A percentile compares a stretch with the other conserved stretches of the same genome.
These are phyloP conservation scores for Schizosaccharomyces cryophilus DNA, from an alignment of 805 yeast genomes.

Conservation along the genomic window DNA sequence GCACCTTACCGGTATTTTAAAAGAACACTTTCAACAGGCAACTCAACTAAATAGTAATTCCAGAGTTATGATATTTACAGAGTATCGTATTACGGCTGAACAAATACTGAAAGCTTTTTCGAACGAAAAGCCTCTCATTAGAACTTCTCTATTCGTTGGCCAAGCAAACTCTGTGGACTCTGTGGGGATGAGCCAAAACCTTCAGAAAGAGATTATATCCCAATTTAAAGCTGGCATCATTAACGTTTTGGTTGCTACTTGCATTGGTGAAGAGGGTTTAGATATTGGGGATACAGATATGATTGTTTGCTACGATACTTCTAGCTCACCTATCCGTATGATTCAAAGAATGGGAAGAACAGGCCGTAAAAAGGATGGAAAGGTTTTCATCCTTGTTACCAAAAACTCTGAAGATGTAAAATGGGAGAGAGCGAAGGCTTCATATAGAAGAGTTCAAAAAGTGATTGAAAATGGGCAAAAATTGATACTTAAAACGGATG, in stretches of 20 bases:
- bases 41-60: constrained; percentile 19
- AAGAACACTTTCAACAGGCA: neutral
- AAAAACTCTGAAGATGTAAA: constrained; percentile 45
- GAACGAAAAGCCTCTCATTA: constrained; percentile 18
- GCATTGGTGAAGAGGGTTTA: constrained; percentile 94
- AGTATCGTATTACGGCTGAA: constrained; percentile 67
- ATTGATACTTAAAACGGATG: neutral
- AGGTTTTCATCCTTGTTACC: constrained; percentile 48
- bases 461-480: neutral
- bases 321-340: constrained; percentile 77
- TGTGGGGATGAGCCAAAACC: neutral
- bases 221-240: constrained; percentile 47
- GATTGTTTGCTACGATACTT: constrained; percentile 78
- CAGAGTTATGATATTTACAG: constrained; percentile 68
- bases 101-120: constrained; percentile 24
- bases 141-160: constrained; percentile 80
- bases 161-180: constrained; percentile 24
- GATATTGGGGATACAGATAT: constrained; percentile 95
- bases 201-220: constrained; percentile 15
- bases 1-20: neutral
- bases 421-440: constrained; percentile 63
- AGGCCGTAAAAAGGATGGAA: constrained; percentile 82
- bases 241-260: constrained; percentile 78
- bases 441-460: constrained; percentile 22
- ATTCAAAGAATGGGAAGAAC: constrained; percentile 96